phyloP scores from a whole-genome alignment of 1,139 yeast genomes.

The Blastobotrys proliferans region DNA sequence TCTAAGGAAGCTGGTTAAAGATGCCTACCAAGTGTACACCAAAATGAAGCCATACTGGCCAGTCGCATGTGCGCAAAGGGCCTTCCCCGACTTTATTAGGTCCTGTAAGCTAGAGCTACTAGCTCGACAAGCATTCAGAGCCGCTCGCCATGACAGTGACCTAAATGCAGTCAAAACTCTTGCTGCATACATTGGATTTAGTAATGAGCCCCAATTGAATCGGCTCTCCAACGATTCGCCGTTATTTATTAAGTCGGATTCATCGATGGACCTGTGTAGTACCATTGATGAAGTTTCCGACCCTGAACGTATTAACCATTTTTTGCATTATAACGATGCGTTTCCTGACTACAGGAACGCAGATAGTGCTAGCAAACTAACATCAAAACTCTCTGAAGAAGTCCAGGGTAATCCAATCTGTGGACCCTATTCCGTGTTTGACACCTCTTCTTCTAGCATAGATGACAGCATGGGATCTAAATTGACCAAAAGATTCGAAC shows the following conservation, averaged over 20 bases:
- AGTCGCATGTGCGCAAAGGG: conserved; percentile 8
- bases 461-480: background rate
- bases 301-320: background rate
- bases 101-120: conserved; percentile 1
- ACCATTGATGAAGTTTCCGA: no score
- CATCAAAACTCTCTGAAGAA: conserved; percentile 15
- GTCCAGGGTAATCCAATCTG: no score
- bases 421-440: conserved; percentile 22
- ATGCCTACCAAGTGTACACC: background rate
- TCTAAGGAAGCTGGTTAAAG: background rate
- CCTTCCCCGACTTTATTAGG: background rate
- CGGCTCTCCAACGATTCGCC: conserved; percentile 5
- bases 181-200: conserved; percentile 9
- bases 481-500: background rate
- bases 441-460: conserved; percentile 13
- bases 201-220: conserved; percentile 1
- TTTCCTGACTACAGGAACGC: conserved; percentile 24
- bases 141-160: background rate
- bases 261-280: background rate
- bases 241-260: conserved; percentile 3
- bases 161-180: background rate
- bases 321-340: conserved; percentile 17
- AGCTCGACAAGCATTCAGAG: conserved; percentile 3
- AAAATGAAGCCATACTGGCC: conserved; percentile 7
- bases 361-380: conserved; percentile 17